Conservation (phyloP, 805 yeast genomes). For the Yarrowia porcina region DNA sequence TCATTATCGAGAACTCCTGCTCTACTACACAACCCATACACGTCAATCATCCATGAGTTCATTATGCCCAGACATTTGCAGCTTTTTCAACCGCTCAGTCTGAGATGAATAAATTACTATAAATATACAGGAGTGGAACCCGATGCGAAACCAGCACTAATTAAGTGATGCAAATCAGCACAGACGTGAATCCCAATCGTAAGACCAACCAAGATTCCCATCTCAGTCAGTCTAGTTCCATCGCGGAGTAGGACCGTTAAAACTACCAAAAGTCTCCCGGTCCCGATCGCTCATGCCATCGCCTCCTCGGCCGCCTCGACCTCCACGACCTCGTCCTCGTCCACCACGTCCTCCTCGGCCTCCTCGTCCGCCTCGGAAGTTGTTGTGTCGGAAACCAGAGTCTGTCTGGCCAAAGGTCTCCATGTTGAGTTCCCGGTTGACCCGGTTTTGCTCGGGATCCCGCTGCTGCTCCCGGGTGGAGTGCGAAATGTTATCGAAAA, state of each 20-base stretch:
- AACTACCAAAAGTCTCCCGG: constrained; percentile 22
- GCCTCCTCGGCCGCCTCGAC: constrained; percentile 40
- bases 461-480: constrained; percentile 41
- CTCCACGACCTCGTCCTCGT: constrained; percentile 41
- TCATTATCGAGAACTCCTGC: no score
- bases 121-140: neutral
- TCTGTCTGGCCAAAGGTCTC: constrained; percentile 76
- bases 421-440: constrained; percentile 54
- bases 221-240: neutral
- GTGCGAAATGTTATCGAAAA: constrained; percentile 81
- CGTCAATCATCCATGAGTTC: neutral
- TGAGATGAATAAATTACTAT: constrained; percentile 17
- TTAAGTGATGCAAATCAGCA: no score
- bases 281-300: constrained; percentile 23
- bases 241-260: neutral
- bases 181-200: no score
- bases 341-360: constrained; percentile 53
- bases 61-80: neutral
- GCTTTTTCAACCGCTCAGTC: neutral
- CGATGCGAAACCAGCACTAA: no score
- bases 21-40: no score
- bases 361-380: constrained; percentile 48
- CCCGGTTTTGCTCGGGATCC: constrained; percentile 43
- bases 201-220: no score
- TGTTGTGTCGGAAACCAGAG: constrained; percentile 30